Evolutionary conservation across 1,139 yeast species (phyloP).

Genomic region (Geotrichum macrosporum): DNA sequence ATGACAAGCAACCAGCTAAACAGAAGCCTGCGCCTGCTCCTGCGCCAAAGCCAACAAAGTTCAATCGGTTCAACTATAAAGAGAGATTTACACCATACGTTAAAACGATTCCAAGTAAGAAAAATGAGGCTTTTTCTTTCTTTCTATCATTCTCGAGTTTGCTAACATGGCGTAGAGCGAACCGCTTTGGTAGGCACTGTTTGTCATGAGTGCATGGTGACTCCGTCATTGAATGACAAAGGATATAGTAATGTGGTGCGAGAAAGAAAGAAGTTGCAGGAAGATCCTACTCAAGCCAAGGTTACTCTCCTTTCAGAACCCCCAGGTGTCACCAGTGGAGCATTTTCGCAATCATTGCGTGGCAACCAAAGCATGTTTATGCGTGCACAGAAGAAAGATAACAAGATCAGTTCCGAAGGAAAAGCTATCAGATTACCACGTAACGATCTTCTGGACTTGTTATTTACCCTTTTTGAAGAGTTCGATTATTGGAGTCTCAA

Average conservation of each 20-base stretch:
- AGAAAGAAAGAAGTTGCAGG: constrained; percentile 46
- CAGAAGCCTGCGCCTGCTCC: constrained; percentile 30
- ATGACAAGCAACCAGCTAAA: constrained; percentile 46
- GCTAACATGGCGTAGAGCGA: constrained; percentile 42
- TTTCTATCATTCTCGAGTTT: constrained; percentile 6
- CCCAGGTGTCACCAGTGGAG: constrained; percentile 83
- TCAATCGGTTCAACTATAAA: constrained; percentile 19
- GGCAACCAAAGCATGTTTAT: constrained; percentile 35
- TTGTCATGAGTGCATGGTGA: constrained; percentile 85
- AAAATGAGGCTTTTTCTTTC: background rate
- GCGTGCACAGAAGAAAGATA: constrained; percentile 36
- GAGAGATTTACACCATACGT: constrained; percentile 31
- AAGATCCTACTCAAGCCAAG: constrained; percentile 55
- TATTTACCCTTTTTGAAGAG: constrained; percentile 87
- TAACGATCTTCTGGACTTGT: constrained; percentile 80
- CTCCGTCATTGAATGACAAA: constrained; percentile 70
- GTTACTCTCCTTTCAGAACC: constrained; percentile 78
- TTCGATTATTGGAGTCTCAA: constrained; percentile 96
- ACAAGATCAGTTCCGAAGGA: constrained; percentile 56
- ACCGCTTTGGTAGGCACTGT: constrained; percentile 83
- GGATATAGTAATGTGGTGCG: constrained; percentile 59
- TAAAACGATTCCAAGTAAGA: constrained; percentile 30
- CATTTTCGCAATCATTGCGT: constrained; percentile 68
- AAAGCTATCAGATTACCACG: constrained; percentile 93
- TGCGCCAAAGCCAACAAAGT: constrained; percentile 30